Base-by-base conservation (phyloP, 805 yeast species). In the Suhomyces prunicola region DNA sequence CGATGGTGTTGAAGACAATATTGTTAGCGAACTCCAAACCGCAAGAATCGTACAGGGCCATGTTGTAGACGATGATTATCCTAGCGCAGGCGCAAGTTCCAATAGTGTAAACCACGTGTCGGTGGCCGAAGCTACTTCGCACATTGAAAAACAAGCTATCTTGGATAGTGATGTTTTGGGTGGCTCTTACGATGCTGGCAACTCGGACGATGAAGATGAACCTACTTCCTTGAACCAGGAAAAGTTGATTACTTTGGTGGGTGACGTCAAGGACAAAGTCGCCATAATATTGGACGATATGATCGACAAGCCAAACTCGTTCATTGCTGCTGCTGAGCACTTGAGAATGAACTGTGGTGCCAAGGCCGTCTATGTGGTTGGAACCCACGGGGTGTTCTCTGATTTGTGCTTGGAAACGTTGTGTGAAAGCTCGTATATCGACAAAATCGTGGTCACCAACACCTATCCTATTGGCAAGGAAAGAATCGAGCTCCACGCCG, bases 311-410 rank as follows among this genome's bases (percentile, higher is more conserved):
- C 97, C 97, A 45, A 86, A 87, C 58, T 85, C 96, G 8, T 93
- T 92, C 67, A 88, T 94, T 58, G 93, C 97, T 29, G 99, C 99
- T 44, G 99, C 99, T 33, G 99, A 94, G 74, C 99, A 94, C 74
- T 83, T 96, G 69, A 83, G 96, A 60, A 79, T 89, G 71, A 93
- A 92, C 71, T 94, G 99, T 75, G 99, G 99, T 53, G 99, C 99
- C 55, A 87, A 86, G 62, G 80, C 83, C 54, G 97, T 94, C 26
- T 89, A 87, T 62, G 84, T 94, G 23, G 85, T 94, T 55, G 98
- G 97, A 13, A 93, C 98, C 4, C 99, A 94, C 66, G 99, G 99
- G 59, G 82, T 93, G 44, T 93, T 94, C 73, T 85, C 90, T 58
- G 96, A 90, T 60, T 86, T 86, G 59, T 90, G 97, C 63, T 78